Conservation (phyloP, 1,284 basidiomycete species). For the Kwoniella shivajii region DNA sequence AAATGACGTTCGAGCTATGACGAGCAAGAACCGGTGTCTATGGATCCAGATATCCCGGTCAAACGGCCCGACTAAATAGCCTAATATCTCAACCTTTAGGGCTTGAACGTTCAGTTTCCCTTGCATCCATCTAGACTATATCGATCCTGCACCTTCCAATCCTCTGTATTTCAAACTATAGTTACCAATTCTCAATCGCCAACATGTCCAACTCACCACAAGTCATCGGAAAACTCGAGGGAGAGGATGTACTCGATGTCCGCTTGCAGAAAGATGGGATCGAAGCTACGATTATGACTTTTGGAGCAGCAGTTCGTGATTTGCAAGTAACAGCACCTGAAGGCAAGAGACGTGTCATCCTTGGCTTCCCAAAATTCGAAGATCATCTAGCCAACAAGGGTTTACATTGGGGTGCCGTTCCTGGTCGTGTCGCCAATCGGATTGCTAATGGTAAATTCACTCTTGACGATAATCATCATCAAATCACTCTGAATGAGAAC, state of each 20-base stretch:
- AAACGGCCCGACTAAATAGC: too few relatives aligned
- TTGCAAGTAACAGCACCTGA: conserved; percentile 8
- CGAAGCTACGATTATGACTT: conserved; percentile 8
- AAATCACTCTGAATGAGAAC: conserved; percentile 14
- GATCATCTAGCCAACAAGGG: conserved; percentile 15
- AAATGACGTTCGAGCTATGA: too few relatives aligned
- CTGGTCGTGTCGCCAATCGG: conserved; percentile 18
- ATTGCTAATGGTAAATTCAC: conserved; percentile 17
- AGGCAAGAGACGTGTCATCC: conserved; percentile 10
- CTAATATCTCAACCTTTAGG: too few relatives aligned
- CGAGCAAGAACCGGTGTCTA: too few relatives aligned
- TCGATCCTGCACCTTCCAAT: too few relatives aligned
- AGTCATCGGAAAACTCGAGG: neutral
- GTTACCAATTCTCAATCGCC: too few relatives aligned
- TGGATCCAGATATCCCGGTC: too few relatives aligned
- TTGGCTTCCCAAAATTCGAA: conserved; percentile 17
- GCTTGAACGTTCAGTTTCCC: too few relatives aligned
- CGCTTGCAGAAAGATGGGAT: neutral
- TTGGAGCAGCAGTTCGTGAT: conserved; percentile 10
- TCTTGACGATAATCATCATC: conserved; percentile 8
- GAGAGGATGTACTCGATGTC: conserved; percentile 4
- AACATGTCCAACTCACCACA: neutral
- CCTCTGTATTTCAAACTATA: too few relatives aligned
- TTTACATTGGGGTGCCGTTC: conserved; percentile 16
- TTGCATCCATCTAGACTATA: too few relatives aligned